phyloP scores from a whole-genome alignment of 257 asterid genomes.

The Ophiorrhiza pumila region DNA sequence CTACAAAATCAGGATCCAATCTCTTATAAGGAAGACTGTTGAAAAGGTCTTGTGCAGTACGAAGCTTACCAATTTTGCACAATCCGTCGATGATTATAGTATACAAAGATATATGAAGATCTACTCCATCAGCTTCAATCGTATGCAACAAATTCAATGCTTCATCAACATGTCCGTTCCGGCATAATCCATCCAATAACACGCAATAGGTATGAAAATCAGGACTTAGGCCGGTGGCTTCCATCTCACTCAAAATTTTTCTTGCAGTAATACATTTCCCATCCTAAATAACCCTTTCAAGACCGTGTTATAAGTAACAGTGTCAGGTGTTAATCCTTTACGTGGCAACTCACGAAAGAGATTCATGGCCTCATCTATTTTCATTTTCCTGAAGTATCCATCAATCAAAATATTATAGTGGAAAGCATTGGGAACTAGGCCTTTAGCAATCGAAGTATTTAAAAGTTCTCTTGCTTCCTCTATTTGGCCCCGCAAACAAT shows the following conservation, averaged over 20 bases:
- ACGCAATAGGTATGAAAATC: no score
- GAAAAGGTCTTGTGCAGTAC: neutral
- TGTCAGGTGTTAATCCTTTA: neutral
- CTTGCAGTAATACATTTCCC: slow-evolving; percentile 6
- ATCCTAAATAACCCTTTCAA: slow-evolving; percentile 4
- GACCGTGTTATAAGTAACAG: slow-evolving; percentile 7
- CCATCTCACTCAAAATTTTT: neutral
- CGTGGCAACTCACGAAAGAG: slow-evolving; percentile 5
- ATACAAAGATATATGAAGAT: neutral
- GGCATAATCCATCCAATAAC: no score
- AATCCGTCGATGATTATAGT: slow-evolving; percentile 11
- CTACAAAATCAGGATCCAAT: no score
- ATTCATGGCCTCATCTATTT: no score
- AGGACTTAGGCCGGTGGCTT: neutral
- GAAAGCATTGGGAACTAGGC: neutral
- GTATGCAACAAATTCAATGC: no score
- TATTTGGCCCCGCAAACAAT: slow-evolving; percentile 9
- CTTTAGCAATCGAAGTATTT: neutral
- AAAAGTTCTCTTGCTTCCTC: slow-evolving; percentile 1
- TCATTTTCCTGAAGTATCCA: no score
- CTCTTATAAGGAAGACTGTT: neutral
- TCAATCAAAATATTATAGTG: no score
- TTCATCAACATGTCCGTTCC: no score
- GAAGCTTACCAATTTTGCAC: slow-evolving; percentile 6
- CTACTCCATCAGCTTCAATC: neutral